These are phyloP conservation scores for Talaromyces liani DNA, from an alignment of 495 filamentous ascomycete species.

Conservation along the genomic window DNA sequence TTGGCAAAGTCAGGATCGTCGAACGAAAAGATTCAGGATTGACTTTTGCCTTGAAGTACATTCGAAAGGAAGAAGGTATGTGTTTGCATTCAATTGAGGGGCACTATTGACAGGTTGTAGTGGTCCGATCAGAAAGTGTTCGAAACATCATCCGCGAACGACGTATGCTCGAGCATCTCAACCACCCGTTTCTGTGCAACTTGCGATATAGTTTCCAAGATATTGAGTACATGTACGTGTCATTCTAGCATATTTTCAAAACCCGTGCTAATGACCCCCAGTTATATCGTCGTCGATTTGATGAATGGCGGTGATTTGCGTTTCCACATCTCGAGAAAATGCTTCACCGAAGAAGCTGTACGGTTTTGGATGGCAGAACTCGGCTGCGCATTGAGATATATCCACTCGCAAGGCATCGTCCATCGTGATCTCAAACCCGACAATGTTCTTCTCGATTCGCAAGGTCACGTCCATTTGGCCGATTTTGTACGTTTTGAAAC, in stretches of 20 bases:
- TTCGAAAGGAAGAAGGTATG: conserved; percentile 96
- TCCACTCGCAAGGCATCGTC: conserved; percentile 87
- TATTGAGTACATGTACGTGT: conserved; percentile 89
- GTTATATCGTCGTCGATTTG: conserved; percentile 95
- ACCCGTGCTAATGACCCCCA: conserved; percentile 22
- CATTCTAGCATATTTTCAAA: background rate
- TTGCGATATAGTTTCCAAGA: conserved; percentile 98
- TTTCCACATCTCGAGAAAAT: conserved; percentile 97
- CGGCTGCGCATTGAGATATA: conserved; percentile 85
- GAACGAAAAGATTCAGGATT: conserved; percentile 92
- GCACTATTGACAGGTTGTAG: conserved; percentile 33
- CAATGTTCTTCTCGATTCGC: conserved; percentile 87
- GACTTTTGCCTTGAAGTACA: conserved; percentile 96
- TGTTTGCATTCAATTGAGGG: background rate
- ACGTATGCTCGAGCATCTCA: conserved; percentile 94
- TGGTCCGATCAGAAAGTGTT: conserved; percentile 95
- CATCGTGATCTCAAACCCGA: conserved; percentile 97
- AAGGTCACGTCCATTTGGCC: conserved; percentile 94
- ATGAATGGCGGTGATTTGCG: conserved; percentile 97
- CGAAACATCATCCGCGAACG: conserved; percentile 96
- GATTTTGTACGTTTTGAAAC: conserved; percentile 69
- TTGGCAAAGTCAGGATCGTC: conserved; percentile 97
- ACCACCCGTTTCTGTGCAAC: conserved; percentile 97
- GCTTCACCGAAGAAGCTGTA: conserved; percentile 94
- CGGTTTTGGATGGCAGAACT: conserved; percentile 95